phyloP scores from a whole-genome alignment of 208 protist species.

The Acanthamoeba culbertsoni region DNA sequence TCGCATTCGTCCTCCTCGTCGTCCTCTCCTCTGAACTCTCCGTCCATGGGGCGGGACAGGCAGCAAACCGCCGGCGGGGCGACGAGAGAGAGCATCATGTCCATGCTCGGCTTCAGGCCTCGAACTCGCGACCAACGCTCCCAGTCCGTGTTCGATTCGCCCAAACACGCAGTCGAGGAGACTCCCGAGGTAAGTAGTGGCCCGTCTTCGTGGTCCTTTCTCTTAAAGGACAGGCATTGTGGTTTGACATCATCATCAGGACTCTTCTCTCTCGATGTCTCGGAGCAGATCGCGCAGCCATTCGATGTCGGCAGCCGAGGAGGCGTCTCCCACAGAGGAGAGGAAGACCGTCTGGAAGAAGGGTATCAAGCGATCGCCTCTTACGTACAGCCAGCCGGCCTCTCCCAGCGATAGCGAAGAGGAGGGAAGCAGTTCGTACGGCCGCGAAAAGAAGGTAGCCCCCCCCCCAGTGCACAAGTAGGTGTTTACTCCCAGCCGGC shows the following conservation, averaged over 20 bases:
- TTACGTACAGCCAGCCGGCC: not conserved
- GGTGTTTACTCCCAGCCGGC: too few relatives aligned
- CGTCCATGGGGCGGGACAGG: not conserved
- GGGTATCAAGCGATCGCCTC: not conserved
- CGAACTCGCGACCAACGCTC: not conserved
- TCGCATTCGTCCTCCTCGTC: not conserved
- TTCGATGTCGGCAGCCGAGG: slow-evolving; percentile 35
- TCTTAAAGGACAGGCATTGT: too few relatives aligned
- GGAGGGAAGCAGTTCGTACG: not conserved
- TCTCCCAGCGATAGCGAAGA: not conserved
- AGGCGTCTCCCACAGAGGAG: not conserved
- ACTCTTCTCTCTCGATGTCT: not conserved
- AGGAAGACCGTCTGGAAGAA: not conserved
- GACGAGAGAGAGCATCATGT: not conserved
- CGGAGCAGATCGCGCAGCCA: slow-evolving; percentile 34
- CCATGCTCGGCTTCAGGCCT: slow-evolving; percentile 49
- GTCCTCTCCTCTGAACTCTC: not conserved
- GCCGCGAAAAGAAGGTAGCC: not conserved
- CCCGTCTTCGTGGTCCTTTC: too few relatives aligned
- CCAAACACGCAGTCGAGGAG: not conserved
- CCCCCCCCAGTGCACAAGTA: too few relatives aligned
- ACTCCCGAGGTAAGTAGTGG: not conserved
- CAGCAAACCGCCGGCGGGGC: not conserved
- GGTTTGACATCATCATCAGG: not conserved
- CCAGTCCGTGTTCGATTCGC: slow-evolving; percentile 4